Conservation (phyloP, 768 basidiomycete species). For the Lepiota brunneoincarnata region DNA sequence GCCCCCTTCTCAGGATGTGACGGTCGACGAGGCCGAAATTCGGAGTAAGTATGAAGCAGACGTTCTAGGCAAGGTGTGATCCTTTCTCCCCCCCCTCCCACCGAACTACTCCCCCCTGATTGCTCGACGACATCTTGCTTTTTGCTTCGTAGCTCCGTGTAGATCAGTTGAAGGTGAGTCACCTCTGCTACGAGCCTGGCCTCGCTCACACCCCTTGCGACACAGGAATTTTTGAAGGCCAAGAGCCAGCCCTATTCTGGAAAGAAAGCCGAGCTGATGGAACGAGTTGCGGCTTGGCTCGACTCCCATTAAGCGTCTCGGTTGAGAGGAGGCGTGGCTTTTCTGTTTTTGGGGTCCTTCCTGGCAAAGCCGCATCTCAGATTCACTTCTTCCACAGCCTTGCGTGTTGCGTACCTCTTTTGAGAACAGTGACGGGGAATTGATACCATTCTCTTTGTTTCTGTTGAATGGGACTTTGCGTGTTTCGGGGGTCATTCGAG, state of each 20-base stretch:
- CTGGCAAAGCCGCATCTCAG: not conserved
- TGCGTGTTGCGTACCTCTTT: too few species aligned
- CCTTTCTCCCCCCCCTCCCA: not conserved
- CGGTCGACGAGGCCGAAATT: conserved; percentile 71
- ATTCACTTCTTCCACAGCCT: not conserved
- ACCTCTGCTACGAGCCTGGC: conserved; percentile 4
- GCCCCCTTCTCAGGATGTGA: conserved; percentile 46
- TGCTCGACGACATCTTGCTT: conserved; percentile 10
- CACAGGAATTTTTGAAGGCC: conserved; percentile 69
- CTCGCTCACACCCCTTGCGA: conserved; percentile 9
- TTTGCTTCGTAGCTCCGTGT: conserved; percentile 55
- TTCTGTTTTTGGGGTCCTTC: conserved; percentile 1
- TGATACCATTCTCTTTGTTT: not conserved
- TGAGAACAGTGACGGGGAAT: too few species aligned
- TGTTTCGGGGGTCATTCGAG: not conserved
- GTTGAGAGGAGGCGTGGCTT: not conserved
- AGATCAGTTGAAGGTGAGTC: conserved; percentile 71
- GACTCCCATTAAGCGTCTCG: conserved; percentile 30
- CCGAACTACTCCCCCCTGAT: conserved; percentile 8
- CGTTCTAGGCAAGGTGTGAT: conserved; percentile 61
- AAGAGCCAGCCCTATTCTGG: conserved; percentile 63
- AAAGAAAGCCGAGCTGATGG: conserved; percentile 70
- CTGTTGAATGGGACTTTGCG: too few species aligned
- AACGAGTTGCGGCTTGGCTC: conserved; percentile 65
- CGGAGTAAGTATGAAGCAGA: conserved; percentile 62